phyloP scores from a whole-genome alignment of 306 rosid genomes.

The Acacia acuminata region DNA sequence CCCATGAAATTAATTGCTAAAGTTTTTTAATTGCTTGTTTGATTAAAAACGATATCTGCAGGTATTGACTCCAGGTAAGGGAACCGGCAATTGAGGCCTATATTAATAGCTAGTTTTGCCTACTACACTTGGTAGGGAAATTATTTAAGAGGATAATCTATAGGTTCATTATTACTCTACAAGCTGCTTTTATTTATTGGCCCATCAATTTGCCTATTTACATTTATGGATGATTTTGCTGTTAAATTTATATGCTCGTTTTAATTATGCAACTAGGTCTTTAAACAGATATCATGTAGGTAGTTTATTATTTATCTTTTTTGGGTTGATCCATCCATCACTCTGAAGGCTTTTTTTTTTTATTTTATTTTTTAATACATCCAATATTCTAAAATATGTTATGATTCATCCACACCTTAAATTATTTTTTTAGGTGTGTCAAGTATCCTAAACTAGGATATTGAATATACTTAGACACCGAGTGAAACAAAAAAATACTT shows the following conservation, averaged over 20 bases:
- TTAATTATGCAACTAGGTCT: neutral
- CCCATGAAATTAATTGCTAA: neutral
- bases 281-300: neutral
- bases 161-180: neutral
- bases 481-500: too few relatives aligned
- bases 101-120: constrained; percentile 48
- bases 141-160: constrained; percentile 15
- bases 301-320: too few relatives aligned
- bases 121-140: constrained; percentile 43
- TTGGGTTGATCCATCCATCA: too few relatives aligned
- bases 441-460: too few relatives aligned
- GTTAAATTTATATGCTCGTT: neutral
- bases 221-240: neutral
- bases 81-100: constrained; percentile 85
- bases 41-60: constrained; percentile 32
- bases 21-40: neutral
- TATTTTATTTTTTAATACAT: too few relatives aligned
- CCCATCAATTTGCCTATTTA: neutral
- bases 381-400: too few relatives aligned
- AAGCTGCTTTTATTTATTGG: neutral
- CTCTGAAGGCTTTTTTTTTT: too few relatives aligned
- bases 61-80: constrained; percentile 77
- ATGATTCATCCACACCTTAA: too few relatives aligned
- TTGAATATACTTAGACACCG: too few relatives aligned
- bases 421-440: too few relatives aligned